Base-by-base conservation (phyloP, 1,284 basidiomycete species). In the Sphagnurus paluster region DNA sequence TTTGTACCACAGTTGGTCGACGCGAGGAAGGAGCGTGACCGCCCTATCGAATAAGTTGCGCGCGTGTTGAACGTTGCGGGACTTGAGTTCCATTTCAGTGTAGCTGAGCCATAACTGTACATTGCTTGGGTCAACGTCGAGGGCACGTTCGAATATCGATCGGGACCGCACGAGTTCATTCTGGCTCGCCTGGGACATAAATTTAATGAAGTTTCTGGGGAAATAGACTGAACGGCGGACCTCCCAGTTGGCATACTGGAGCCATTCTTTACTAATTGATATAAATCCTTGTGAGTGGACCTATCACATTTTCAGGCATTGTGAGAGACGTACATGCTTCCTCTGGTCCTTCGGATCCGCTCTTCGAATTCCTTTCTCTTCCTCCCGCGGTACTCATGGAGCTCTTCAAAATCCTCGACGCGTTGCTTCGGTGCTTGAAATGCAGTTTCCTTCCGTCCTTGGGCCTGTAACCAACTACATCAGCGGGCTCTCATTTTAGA, bases 311-410 rank as follows among this genome's bases (percentile, higher is more conserved):
- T 9, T 19, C 4, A 44, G 19, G 11, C 32, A 25, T 20, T 41
- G 16, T 19, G 33, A 9, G 10, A 25, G 4, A 70, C 78, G 60
- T 64, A 83, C 80, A 94, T 90, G 72, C 87, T 94, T 20, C 86
- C 85, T 51, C 93, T 76, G 20, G 93, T 96, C 60, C 95, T 80
- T 50, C 96, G 75, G 51, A 99, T 94, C 2, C 93, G 81, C 55
- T 97, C 94, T 69, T 99, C 97, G 55, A 95, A 99, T 65, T 99
- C 97, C 60, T 90, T 94, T 40, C 96, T 78, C 64, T 98, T 98
- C 49, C 97, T 74, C 16, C 93, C 93, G 49, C 93, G 86, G 62
- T 97, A 98, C 69, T 99, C 97, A 65, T 90, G 79, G 30, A 99
- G 85, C 68, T 99, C 97, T 66, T 99, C 97, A 60, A 92, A 91